Evolutionary conservation across 2,329 filamentous ascomycete genomes (phyloP).

Genomic region (Cryphonectria nitschkei): DNA sequence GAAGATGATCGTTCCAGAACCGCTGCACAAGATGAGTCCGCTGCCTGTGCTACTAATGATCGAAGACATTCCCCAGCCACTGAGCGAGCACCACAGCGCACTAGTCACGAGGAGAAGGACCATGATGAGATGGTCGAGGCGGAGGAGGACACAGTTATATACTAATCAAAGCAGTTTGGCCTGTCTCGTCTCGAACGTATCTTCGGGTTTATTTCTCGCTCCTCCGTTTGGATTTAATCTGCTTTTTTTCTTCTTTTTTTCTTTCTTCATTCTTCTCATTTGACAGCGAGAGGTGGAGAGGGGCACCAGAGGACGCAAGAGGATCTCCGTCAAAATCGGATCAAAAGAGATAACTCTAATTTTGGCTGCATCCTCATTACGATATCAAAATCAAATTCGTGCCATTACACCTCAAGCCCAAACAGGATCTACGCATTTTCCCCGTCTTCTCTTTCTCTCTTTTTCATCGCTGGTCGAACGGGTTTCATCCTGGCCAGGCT

Average conservation of each 20-base stretch:
- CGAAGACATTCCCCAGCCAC: constrained; percentile 21
- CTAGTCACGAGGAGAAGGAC: constrained; percentile 43
- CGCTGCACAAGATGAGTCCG: constrained; percentile 41
- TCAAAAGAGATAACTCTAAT: background rate
- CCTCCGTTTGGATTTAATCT: background rate
- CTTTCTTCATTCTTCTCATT: too few relatives aligned
- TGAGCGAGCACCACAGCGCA: constrained; percentile 34
- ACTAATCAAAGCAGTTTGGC: constrained; percentile 53
- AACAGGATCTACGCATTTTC: background rate
- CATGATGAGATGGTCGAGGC: constrained; percentile 77
- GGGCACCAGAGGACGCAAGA: background rate
- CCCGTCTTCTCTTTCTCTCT: background rate
- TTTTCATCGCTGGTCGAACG: background rate
- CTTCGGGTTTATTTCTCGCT: constrained; percentile 19
- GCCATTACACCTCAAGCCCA: background rate
- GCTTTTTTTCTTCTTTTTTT: background rate
- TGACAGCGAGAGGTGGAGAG: background rate
- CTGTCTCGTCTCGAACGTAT: background rate
- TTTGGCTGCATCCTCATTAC: background rate
- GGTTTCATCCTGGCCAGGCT: background rate
- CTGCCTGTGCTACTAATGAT: constrained; percentile 37
- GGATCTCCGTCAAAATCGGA: background rate
- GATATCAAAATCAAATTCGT: constrained; percentile 6
- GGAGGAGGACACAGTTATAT: constrained; percentile 90
- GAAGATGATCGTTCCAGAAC: constrained; percentile 43